These are phyloP conservation scores for Paecilomyces sp. DNA, from an alignment of 2,329 filamentous ascomycete species.

Conservation along the genomic window DNA sequence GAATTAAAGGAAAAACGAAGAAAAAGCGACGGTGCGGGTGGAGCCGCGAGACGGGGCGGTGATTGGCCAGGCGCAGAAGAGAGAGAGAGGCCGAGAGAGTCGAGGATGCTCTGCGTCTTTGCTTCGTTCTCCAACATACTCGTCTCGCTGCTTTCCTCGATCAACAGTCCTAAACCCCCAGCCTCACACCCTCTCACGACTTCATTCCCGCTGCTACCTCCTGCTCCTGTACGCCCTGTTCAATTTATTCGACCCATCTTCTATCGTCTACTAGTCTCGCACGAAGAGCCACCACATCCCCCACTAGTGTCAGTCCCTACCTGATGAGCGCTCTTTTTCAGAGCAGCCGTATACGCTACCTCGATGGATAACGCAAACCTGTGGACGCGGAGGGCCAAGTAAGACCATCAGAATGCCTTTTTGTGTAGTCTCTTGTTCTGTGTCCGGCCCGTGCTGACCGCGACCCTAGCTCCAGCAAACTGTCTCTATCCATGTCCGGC, in stretches of 20 bases:
- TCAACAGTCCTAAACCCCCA: conserved; percentile 21
- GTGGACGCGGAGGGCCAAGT: conserved; percentile 45
- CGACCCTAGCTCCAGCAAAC: conserved; percentile 66
- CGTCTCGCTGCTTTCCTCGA: conserved; percentile 3
- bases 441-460: conserved; percentile 18
- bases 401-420: conserved; percentile 15
- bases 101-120: conserved; percentile 7
- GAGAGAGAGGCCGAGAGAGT: background rate
- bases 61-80: conserved; percentile 20
- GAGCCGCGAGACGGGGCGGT: conserved; percentile 11
- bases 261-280: background rate
- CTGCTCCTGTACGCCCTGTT: background rate
- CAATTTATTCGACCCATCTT: background rate
- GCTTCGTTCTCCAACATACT: conserved; percentile 8
- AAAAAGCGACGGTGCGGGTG: conserved; percentile 25
- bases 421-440: conserved; percentile 1
- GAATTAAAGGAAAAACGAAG: conserved; percentile 9
- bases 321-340: conserved; percentile 32
- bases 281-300: background rate
- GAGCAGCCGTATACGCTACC: conserved; percentile 27
- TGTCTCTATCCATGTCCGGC: conserved; percentile 75
- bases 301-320: conserved; percentile 7
- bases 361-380: conserved; percentile 45
- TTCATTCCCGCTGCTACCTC: background rate
- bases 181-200: conserved; percentile 13